Evolutionary conservation across 140 eudicot species (phyloP).

Genomic region (Senecio squalidus): DNA sequence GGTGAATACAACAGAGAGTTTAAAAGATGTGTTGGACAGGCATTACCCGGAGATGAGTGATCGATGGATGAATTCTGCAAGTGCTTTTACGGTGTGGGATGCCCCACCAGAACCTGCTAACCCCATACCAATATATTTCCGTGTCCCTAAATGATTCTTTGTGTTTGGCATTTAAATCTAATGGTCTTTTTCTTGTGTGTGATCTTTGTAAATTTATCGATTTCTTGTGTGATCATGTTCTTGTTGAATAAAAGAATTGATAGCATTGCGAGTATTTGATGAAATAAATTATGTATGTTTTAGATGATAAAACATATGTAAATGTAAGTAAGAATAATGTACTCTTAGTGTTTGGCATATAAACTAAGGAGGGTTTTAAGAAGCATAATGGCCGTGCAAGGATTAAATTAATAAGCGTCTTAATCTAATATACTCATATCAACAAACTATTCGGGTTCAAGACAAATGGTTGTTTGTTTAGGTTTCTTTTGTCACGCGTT

Average conservation of each 20-base stretch:
- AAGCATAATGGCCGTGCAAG: too few relatives aligned
- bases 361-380: too few relatives aligned
- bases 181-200: neutral
- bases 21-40: slow-evolving; percentile 58
- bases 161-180: neutral
- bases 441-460: neutral
- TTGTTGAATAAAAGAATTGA: too few relatives aligned
- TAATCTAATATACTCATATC: neutral
- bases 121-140: slow-evolving; percentile 44
- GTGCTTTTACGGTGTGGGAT: slow-evolving; percentile 72
- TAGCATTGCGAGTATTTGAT: too few relatives aligned
- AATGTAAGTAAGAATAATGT: too few relatives aligned
- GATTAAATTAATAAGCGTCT: too few relatives aligned
- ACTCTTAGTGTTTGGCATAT: too few relatives aligned
- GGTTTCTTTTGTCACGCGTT: neutral
- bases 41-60: slow-evolving; percentile 47
- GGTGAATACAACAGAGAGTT: slow-evolving; percentile 59
- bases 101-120: slow-evolving; percentile 29
- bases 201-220: neutral
- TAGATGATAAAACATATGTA: too few relatives aligned
- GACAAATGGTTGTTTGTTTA: neutral
- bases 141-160: slow-evolving; percentile 29
- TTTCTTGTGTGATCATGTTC: too few relatives aligned
- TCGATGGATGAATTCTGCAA: slow-evolving; percentile 48
- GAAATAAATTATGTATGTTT: too few relatives aligned